Conservation (phyloP, 306 rosid species). For the Mimosa bimucronata region DNA sequence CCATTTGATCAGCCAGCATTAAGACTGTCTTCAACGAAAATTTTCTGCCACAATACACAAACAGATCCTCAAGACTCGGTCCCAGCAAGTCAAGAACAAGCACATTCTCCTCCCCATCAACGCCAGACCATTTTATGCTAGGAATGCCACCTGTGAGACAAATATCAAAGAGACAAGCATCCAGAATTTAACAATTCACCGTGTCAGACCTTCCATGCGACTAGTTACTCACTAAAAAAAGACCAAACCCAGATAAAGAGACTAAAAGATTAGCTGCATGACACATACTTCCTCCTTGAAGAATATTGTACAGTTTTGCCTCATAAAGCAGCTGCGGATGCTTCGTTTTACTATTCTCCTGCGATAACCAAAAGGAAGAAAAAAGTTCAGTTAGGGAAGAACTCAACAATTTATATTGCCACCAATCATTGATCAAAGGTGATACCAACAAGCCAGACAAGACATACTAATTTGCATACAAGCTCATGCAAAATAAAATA, state of each 20-base stretch:
- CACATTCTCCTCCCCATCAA: slow-evolving; percentile 57
- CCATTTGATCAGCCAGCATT: slow-evolving; percentile 75
- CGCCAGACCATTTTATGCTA: slow-evolving; percentile 57
- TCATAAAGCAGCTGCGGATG: slow-evolving; percentile 93
- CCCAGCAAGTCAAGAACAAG: slow-evolving; percentile 68
- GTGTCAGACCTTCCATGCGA: background rate
- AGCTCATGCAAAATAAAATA: background rate
- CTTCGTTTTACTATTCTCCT: slow-evolving; percentile 92
- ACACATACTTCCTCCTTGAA: slow-evolving; percentile 95
- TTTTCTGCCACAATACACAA: slow-evolving; percentile 66
- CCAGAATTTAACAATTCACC: background rate
- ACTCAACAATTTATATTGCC: background rate
- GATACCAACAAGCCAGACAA: background rate
- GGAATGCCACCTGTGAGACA: slow-evolving; percentile 57
- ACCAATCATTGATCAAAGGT: background rate
- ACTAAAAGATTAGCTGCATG: slow-evolving; percentile 9
- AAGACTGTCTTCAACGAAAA: slow-evolving; percentile 58
- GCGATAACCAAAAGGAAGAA: slow-evolving; percentile 38
- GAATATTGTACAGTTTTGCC: slow-evolving; percentile 85
- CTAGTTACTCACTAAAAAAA: background rate
- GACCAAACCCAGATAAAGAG: too few species aligned
- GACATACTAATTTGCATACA: background rate
- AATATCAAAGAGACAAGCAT: background rate
- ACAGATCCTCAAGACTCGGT: slow-evolving; percentile 69
- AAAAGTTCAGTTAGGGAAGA: background rate